Evolutionary conservation across 345 rosid genomes (phyloP).

Genomic region (Lepidium africanum): DNA sequence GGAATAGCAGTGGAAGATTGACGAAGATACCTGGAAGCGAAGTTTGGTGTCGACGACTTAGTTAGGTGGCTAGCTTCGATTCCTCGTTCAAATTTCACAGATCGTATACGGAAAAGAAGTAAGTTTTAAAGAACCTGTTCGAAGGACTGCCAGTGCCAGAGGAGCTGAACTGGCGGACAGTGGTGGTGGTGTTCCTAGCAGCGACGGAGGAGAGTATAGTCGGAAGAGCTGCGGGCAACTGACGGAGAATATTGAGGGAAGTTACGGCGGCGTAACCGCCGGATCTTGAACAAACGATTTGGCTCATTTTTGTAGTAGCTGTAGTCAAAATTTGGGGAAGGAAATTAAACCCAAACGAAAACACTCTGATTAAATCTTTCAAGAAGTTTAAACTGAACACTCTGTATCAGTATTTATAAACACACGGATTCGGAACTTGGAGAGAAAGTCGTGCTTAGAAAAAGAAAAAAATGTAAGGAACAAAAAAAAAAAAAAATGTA

Average conservation of each 20-base stretch:
- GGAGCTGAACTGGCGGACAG: not conserved
- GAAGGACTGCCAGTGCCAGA: not conserved
- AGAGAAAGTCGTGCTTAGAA: too few relatives aligned
- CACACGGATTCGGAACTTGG: too few relatives aligned
- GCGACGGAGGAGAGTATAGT: not conserved
- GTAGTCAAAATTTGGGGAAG: not conserved
- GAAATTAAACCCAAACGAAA: not conserved
- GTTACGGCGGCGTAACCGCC: not conserved
- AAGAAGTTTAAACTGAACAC: not conserved
- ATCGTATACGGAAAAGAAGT: not conserved
- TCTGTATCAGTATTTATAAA: too few relatives aligned
- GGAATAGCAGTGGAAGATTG: slow-evolving; percentile 16
- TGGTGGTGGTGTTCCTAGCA: not conserved
- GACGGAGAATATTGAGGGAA: not conserved
- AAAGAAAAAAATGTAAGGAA: too few relatives aligned
- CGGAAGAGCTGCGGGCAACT: not conserved
- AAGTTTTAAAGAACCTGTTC: not conserved
- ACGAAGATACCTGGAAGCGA: slow-evolving; percentile 2
- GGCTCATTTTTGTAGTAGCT: not conserved
- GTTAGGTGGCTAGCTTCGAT: not conserved
- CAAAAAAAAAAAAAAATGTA: too few relatives aligned
- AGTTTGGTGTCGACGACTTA: not conserved
- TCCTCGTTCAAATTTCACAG: not conserved
- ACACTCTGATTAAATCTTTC: not conserved
- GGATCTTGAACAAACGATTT: not conserved